Evolutionary conservation across 2,329 filamentous ascomycete species (phyloP), one percentile per base, ranked within the genome.

Genomic region (Juglanconis juglandina): DNA sequence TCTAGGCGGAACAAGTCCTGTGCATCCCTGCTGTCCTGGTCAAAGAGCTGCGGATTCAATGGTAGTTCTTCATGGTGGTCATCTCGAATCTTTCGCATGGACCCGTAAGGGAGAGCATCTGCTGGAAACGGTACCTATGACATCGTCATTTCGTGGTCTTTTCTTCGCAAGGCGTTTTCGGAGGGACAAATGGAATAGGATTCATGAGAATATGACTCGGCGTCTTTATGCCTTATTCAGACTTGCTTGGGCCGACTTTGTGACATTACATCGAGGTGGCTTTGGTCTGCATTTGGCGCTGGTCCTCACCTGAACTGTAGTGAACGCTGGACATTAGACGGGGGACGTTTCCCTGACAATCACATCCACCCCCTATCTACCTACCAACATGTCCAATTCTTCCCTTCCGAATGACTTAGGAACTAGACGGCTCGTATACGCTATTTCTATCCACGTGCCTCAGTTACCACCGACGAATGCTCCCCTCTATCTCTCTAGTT

Each of bases 151-250:
- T 46, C 55, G 6, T 46, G 55, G 32, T 58, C 37, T 51, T 57
- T 52, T 52, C 55, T 35, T 52, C 8, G 55, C 55, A 58, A 46
- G 55, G 55, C 55, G 55, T 58, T 58, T 34, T 52, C 10, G 47
- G 55, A 52, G 35, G 47, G 32, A 44, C 37, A 44, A 51, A 44
- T 13, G 37, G 55, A 37, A 44, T 46, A 51, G 47, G 55, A 42
- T 37, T n/a, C 32, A 52, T 52, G 17, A 46, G 39, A 58, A 46
- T 46, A 30, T 48, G 39, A 58, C 30, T 49, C 30, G 24, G 55
- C 46, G 46, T 37, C 42, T n/a, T 50, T 24, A 8, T 6, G 55
- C 35, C 34, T 30, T 41, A 14, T 34, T 32, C 6, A 41, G 30
- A 11, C 13, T 17, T 33, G 13, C 14, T 17, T 49, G 10, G 13